Evolutionary conservation across 1,284 basidiomycete species (phyloP).

Genomic region (Cryptococcus sp.): DNA sequence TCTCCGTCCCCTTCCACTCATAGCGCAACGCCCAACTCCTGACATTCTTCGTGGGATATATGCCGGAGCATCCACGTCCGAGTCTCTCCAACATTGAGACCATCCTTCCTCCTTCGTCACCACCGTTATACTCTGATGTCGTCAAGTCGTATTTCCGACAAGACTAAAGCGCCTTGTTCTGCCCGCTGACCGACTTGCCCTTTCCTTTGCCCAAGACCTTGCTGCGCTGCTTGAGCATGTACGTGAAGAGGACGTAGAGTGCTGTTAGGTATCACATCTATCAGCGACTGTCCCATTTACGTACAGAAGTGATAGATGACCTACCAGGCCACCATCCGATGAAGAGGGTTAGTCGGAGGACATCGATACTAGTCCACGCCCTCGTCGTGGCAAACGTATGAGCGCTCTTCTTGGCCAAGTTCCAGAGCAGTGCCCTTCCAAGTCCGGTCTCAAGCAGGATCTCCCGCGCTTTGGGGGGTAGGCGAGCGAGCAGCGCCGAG

Average conservation of each 20-base stretch:
- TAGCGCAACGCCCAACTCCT: no score
- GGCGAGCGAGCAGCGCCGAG: constrained; percentile 13
- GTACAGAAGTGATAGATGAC: constrained; percentile 31
- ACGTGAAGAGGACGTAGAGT: constrained; percentile 81
- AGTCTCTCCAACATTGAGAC: no score
- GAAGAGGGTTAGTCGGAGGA: constrained; percentile 68
- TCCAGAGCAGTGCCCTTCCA: constrained; percentile 38
- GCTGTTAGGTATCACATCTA: constrained; percentile 54
- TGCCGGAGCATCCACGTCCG: no score
- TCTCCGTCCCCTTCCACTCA: no score
- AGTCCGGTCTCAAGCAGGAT: constrained; percentile 27
- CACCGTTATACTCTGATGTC: no score
- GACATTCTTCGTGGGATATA: no score
- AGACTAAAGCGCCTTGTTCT: constrained; percentile 23
- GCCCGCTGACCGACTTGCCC: constrained; percentile 25
- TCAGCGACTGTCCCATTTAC: background rate
- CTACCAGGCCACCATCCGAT: constrained; percentile 88
- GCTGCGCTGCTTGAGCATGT: constrained; percentile 83
- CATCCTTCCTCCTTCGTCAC: no score
- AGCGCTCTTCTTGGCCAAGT: constrained; percentile 28
- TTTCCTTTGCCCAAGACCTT: constrained; percentile 66
- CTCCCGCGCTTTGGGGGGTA: constrained; percentile 28
- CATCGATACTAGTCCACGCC: constrained; percentile 47
- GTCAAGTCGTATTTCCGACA: no score
- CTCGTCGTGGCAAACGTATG: constrained; percentile 6